These are phyloP conservation scores for Yamadazyma diddensiae DNA, from an alignment of 1,139 yeast genomes.

Conservation along the genomic window DNA sequence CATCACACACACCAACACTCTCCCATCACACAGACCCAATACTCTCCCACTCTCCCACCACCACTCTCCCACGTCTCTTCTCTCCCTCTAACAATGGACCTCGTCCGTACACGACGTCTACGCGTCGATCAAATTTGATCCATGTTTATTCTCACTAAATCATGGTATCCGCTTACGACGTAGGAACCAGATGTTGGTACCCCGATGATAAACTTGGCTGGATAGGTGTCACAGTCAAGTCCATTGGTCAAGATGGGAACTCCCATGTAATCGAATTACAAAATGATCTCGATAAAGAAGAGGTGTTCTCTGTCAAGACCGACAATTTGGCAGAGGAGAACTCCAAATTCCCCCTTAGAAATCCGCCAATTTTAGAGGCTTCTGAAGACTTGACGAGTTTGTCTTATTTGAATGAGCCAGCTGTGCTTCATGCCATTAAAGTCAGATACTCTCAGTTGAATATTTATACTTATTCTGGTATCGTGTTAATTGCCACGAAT, in stretches of 20 bases:
- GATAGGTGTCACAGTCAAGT: slow-evolving; percentile 80
- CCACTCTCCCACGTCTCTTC: too few species aligned
- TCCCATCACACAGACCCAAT: too few species aligned
- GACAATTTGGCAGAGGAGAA: slow-evolving; percentile 49
- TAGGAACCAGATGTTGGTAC: slow-evolving; percentile 85
- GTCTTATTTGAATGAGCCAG: slow-evolving; percentile 93
- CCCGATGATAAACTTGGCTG: slow-evolving; percentile 88
- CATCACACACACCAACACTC: too few species aligned
- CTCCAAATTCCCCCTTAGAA: slow-evolving; percentile 68
- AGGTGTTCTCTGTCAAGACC: slow-evolving; percentile 50
- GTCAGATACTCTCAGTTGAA: slow-evolving; percentile 84
- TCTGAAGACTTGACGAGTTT: slow-evolving; percentile 92
- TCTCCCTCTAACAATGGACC: too few species aligned
- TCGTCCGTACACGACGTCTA: too few species aligned
- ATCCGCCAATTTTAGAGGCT: slow-evolving; percentile 91
- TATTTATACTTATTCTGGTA: slow-evolving; percentile 95
- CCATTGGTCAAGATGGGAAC: slow-evolving; percentile 46
- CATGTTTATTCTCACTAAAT: too few species aligned
- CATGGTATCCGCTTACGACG: slow-evolving; percentile 23
- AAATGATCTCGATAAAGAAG: slow-evolving; percentile 57
- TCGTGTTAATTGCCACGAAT: slow-evolving; percentile 92
- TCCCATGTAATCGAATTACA: slow-evolving; percentile 51
- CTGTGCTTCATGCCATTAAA: slow-evolving; percentile 90
- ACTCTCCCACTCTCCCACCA: too few species aligned
- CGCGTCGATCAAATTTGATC: too few species aligned